These are phyloP conservation scores for Nectriaceae sp. DNA, from an alignment of 2,329 filamentous ascomycete genomes.

Conservation along the genomic window DNA sequence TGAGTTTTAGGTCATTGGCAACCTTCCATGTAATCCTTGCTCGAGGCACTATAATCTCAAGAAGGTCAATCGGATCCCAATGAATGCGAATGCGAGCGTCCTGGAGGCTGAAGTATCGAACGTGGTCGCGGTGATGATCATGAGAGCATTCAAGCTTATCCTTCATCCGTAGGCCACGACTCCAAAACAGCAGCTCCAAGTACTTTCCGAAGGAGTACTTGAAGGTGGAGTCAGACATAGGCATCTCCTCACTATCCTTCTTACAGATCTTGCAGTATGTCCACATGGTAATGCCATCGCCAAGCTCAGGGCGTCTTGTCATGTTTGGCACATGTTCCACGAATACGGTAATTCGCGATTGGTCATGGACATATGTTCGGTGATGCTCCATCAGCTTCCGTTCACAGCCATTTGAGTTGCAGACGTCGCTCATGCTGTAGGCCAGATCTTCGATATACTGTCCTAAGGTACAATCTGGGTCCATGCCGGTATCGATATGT, in stretches of 20 bases:
- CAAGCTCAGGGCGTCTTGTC: constrained; percentile 43
- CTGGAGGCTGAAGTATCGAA: constrained; percentile 88
- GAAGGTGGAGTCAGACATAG: constrained; percentile 94
- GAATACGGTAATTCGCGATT: constrained; percentile 89
- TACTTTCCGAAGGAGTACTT: constrained; percentile 99
- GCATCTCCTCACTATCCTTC: constrained; percentile 83
- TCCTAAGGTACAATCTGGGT: constrained; percentile 89
- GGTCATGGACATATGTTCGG: constrained; percentile 94
- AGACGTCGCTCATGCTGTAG: constrained; percentile 72
- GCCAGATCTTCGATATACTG: constrained; percentile 95
- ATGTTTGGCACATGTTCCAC: constrained; percentile 63
- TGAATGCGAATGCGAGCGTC: constrained; percentile 87
- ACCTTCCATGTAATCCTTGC: constrained; percentile 96
- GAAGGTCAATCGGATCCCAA: constrained; percentile 87
- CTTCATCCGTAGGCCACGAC: constrained; percentile 74
- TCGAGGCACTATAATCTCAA: constrained; percentile 92
- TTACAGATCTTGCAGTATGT: constrained; percentile 92
- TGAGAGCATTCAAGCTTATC: constrained; percentile 77
- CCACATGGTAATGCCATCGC: constrained; percentile 88
- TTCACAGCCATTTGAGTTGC: constrained; percentile 82
- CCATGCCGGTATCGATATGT: constrained; percentile 67
- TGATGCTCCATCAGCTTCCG: constrained; percentile 91
- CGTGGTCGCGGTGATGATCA: constrained; percentile 88
- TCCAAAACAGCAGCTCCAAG: constrained; percentile 96
- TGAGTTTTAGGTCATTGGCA: constrained; percentile 86